phyloP scores from a whole-genome alignment of 2,329 filamentous ascomycete species.

The Colletotrichum sp. region DNA sequence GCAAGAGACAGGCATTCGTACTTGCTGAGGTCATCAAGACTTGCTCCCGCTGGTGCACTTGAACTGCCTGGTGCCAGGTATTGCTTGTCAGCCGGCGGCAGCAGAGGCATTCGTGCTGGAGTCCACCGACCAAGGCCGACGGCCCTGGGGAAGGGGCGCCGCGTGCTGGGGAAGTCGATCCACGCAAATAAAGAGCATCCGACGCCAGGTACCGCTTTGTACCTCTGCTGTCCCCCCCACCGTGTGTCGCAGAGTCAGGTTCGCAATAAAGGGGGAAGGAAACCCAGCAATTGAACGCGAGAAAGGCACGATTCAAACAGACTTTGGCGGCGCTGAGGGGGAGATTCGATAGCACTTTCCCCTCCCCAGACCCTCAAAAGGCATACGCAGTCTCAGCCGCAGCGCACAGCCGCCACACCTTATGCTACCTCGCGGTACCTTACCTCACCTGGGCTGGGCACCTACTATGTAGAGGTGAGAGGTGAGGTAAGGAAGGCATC shows the following conservation, averaged over 20 bases:
- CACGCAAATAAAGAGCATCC: neutral
- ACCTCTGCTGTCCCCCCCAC: neutral
- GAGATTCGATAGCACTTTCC: neutral
- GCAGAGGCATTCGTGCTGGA: neutral
- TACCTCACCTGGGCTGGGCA: neutral
- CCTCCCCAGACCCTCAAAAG: neutral
- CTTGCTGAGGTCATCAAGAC: neutral
- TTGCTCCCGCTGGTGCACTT: neutral
- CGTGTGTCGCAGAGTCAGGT: conserved; percentile 4
- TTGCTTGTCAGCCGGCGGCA: neutral
- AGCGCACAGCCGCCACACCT: conserved; percentile 7
- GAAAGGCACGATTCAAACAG: neutral
- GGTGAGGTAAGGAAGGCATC: neutral
- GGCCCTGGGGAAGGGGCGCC: neutral
- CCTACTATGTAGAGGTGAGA: neutral
- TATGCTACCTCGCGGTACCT: neutral
- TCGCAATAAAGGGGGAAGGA: neutral
- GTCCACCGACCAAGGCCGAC: neutral
- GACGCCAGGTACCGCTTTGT: neutral
- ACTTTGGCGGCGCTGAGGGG: neutral
- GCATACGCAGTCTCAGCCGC: conserved; percentile 5
- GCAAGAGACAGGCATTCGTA: neutral
- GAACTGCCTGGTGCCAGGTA: neutral
- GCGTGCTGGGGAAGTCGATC: neutral
- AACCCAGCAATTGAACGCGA: neutral